phyloP scores from a whole-genome alignment of 129 eudicot genomes.

The Tagetes erecta region DNA sequence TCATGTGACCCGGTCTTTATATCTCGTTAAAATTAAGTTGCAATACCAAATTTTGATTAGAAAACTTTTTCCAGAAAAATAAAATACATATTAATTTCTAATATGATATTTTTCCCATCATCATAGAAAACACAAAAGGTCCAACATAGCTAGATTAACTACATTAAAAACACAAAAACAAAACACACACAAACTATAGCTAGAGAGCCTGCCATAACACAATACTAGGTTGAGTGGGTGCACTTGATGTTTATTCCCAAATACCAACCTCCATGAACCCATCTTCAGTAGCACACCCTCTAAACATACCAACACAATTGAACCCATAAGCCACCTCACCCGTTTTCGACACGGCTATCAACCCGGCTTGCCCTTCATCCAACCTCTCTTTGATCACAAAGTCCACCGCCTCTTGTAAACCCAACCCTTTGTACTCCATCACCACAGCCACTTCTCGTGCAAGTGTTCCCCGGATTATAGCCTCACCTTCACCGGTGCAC shows the following conservation, averaged over 20 bases:
- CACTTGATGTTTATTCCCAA: conserved; percentile 51
- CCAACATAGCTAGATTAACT: background rate
- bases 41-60: no score
- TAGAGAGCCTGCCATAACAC: conserved; percentile 1
- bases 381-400: conserved; percentile 72
- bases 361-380: conserved; percentile 82
- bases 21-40: no score
- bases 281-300: conserved; percentile 84
- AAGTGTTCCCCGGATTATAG: conserved; percentile 78
- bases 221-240: background rate
- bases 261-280: conserved; percentile 94
- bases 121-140: background rate
- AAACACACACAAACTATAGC: background rate
- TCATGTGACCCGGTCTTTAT: no score
- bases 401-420: conserved; percentile 86
- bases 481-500: conserved; percentile 97
- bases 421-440: conserved; percentile 89
- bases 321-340: conserved; percentile 93
- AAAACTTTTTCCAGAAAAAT: no score
- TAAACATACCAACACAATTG: conserved; percentile 80
- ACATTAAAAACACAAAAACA: background rate
- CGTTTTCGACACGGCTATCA: conserved; percentile 73
- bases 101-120: no score
- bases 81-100: no score
- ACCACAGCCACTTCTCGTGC: conserved; percentile 95